Base-by-base conservation (phyloP, 352 stramenopile species). In the Phytophthora megakarya region DNA sequence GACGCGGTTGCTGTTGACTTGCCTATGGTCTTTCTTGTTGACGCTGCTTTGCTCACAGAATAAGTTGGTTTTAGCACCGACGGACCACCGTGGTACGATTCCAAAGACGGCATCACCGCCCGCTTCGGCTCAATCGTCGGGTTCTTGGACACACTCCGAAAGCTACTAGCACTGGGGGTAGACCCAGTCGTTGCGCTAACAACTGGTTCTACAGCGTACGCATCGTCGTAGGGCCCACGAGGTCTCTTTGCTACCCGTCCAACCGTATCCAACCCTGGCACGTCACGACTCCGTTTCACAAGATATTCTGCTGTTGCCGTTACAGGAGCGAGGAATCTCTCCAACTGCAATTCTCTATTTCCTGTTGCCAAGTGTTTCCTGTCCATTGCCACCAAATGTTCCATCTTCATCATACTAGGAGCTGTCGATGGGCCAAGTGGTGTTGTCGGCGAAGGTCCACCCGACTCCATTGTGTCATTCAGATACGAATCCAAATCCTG, bases 401-500 rank as follows among this genome's bases (percentile, higher is more conserved):
- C 69, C 35, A 65, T 66, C 39, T 85, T 88, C 48, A 79, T 63
- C 37, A 60, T 49, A 55, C 51, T 66, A 16, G 30, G 50, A 19
- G 44, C 18, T 12, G 46, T 53, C 0, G 58, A 67, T 8, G 65
- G 75, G 1, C 61, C 73, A 30, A 82, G 62, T 39, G 77, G 75
- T n/a, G 72, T 84, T 30, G 75, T 81, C 19, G 79, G 71, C 0
- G 76, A 84, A 22, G 72, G 67, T 7, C 70, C 70, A 33, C 72
- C 60, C 1, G 74, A 65, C 28, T 88, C 80, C 50, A 91, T 86
- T 8, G 81, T 55, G 9, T 76, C 80, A 54, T 81, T 88, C 23
- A 93, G 59, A 62, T 90, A 91, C 32, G 61, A 71, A 47, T 93
- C 82, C 50, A 93, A 66, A 45, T 93, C 84, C 39, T 92, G 82